phyloP scores from a whole-genome alignment of 306 rosid genomes.

The Begonia masoniana region DNA sequence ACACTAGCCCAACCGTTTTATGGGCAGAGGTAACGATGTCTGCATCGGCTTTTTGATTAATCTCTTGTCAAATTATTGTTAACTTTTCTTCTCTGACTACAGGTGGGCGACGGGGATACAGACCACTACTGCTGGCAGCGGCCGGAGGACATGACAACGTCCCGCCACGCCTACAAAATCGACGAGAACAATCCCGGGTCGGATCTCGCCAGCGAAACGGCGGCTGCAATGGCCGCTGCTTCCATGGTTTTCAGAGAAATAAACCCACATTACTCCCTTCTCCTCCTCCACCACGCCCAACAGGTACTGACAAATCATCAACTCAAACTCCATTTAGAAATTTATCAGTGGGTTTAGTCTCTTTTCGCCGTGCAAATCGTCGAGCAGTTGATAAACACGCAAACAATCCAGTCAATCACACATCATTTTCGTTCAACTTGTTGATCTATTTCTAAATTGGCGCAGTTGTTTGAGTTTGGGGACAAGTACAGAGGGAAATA shows the following conservation, averaged over 20 bases:
- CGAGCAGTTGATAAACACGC: too few relatives aligned
- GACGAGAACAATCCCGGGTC: constrained; percentile 59
- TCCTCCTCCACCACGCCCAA: constrained; percentile 65
- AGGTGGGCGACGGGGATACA: constrained; percentile 79
- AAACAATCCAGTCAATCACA: too few relatives aligned
- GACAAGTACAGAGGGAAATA: constrained; percentile 62
- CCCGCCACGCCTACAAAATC: constrained; percentile 57
- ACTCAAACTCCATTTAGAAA: too few relatives aligned
- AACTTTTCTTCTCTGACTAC: neutral
- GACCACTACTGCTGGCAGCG: constrained; percentile 97
- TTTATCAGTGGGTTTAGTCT: too few relatives aligned
- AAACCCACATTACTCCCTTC: constrained; percentile 65
- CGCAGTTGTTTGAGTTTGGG: constrained; percentile 75
- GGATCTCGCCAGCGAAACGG: constrained; percentile 59
- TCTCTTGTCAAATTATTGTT: neutral
- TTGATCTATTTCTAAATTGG: constrained; percentile 4
- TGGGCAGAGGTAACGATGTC: constrained; percentile 49
- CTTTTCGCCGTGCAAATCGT: too few relatives aligned
- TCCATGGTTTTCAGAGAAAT: constrained; percentile 57
- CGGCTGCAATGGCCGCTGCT: constrained; percentile 68
- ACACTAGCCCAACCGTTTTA: constrained; percentile 50
- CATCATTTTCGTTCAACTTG: neutral
- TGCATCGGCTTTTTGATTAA: neutral
- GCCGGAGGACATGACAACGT: constrained; percentile 79
- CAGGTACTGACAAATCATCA: constrained; percentile 21